Conservation (phyloP, 352 stramenopile genomes). For the Pythium oligandrum region DNA sequence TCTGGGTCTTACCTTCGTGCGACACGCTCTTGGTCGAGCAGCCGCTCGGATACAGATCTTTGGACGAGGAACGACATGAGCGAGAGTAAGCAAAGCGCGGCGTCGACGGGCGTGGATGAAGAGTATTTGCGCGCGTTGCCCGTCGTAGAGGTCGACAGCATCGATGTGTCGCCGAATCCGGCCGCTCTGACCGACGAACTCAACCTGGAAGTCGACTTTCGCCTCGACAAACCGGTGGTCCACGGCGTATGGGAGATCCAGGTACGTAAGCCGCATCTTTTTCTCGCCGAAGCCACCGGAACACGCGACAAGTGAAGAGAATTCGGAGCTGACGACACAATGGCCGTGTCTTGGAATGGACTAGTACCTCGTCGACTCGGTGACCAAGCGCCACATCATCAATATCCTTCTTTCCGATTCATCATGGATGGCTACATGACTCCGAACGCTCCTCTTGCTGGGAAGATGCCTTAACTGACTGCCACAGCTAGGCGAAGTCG, state of each 20-base stretch:
- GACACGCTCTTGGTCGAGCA: constrained; percentile 12
- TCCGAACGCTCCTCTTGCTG: constrained; percentile 2
- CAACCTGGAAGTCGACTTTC: constrained; percentile 80
- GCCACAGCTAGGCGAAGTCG: constrained; percentile 68
- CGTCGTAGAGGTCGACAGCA: constrained; percentile 56
- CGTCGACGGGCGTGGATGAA: constrained; percentile 23
- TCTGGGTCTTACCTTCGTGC: constrained; percentile 17
- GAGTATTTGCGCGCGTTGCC: constrained; percentile 43
- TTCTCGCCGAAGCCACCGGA: background rate
- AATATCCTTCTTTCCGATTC: constrained; percentile 55
- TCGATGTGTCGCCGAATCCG: constrained; percentile 83
- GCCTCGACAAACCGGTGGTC: constrained; percentile 50
- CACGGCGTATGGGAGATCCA: constrained; percentile 77
- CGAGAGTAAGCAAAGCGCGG: constrained; percentile 44
- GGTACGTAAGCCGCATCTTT: constrained; percentile 26
- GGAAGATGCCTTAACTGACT: constrained; percentile 8
- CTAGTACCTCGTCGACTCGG: constrained; percentile 82
- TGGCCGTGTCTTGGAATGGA: background rate
- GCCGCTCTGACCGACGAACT: constrained; percentile 68
- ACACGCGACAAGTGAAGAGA: too few species aligned
- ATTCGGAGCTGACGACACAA: background rate
- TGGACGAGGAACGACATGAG: constrained; percentile 36
- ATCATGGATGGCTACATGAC: background rate
- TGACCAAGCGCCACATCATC: constrained; percentile 83
- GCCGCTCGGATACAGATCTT: background rate